Conservation (phyloP, 345 rosid species). For the Lenwebbia sp. region DNA sequence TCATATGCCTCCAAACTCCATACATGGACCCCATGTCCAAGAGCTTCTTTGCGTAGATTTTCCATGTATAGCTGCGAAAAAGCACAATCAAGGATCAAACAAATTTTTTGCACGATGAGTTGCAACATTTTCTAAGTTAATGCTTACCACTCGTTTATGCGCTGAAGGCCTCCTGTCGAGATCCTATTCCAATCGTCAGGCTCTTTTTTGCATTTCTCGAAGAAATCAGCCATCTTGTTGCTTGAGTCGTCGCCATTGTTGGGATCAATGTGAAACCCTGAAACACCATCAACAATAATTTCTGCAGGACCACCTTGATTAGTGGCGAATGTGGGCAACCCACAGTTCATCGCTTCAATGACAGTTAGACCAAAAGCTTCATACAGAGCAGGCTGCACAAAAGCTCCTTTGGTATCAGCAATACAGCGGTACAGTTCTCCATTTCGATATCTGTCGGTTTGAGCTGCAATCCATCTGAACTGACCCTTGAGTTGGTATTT, state of each 20-base stretch:
- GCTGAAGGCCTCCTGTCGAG: conserved; percentile 53
- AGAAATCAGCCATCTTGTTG: conserved; percentile 64
- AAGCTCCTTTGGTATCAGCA: conserved; percentile 89
- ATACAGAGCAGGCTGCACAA: conserved; percentile 89
- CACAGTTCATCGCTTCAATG: conserved; percentile 96
- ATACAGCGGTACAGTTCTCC: conserved; percentile 86
- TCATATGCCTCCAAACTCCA: conserved; percentile 74
- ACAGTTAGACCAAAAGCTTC: conserved; percentile 96
- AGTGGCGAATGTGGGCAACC: conserved; percentile 87
- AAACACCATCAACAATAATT: conserved; percentile 78
- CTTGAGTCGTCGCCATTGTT: conserved; percentile 71
- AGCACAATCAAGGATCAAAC: not conserved
- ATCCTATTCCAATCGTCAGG: conserved; percentile 47
- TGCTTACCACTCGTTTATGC: conserved; percentile 71
- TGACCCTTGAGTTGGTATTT: conserved; percentile 72
- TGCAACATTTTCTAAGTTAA: not conserved
- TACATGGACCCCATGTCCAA: conserved; percentile 78
- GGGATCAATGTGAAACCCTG: conserved; percentile 87
- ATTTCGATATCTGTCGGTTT: conserved; percentile 73
- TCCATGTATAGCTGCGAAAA: conserved; percentile 79
- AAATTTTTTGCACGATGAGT: not conserved
- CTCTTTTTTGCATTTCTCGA: conserved; percentile 52
- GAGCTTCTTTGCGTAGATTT: conserved; percentile 57
- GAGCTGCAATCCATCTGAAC: conserved; percentile 95
- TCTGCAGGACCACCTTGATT: conserved; percentile 95